Evolutionary conservation across 2,329 filamentous ascomycete species (phyloP).

Genomic region (Trichoderma atroviride): DNA sequence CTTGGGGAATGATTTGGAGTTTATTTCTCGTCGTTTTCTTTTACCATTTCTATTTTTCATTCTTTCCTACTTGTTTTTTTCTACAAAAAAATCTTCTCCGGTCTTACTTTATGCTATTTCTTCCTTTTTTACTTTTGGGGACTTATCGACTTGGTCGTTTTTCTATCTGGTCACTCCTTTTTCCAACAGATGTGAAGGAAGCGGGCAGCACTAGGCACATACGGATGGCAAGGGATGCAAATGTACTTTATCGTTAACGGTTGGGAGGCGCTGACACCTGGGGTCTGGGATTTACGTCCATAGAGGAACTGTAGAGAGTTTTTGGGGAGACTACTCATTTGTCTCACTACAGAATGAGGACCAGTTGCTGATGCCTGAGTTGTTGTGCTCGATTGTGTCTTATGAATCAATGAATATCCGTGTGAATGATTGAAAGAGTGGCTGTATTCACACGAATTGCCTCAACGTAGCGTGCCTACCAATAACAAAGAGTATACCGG

Average conservation of each 20-base stretch:
- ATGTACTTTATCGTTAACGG: conserved; percentile 29
- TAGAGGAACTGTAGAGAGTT: conserved; percentile 24
- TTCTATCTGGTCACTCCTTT: conserved; percentile 25
- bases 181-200: conserved; percentile 18
- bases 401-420: background rate
- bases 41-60: background rate
- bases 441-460: background rate
- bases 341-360: conserved; percentile 23
- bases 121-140: background rate
- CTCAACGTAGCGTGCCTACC: background rate
- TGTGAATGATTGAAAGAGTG: background rate
- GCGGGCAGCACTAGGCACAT: conserved; percentile 24
- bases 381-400: background rate
- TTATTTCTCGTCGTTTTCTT: conserved; percentile 23
- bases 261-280: conserved; percentile 20
- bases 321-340: conserved; percentile 14
- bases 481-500: background rate
- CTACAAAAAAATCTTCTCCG: conserved; percentile 1
- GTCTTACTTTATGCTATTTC: conserved; percentile 14
- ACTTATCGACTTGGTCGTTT: conserved; percentile 16
- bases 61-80: conserved; percentile 12
- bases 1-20: conserved; percentile 17
- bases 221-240: conserved; percentile 20
- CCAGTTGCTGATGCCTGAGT: conserved; percentile 1
- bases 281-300: conserved; percentile 24